A percentile compares a stretch with the other conserved stretches of the same genome.
Conservation (phyloP, 2,329 filamentous ascomycete species). For the Colletotrichum cereale region DNA sequence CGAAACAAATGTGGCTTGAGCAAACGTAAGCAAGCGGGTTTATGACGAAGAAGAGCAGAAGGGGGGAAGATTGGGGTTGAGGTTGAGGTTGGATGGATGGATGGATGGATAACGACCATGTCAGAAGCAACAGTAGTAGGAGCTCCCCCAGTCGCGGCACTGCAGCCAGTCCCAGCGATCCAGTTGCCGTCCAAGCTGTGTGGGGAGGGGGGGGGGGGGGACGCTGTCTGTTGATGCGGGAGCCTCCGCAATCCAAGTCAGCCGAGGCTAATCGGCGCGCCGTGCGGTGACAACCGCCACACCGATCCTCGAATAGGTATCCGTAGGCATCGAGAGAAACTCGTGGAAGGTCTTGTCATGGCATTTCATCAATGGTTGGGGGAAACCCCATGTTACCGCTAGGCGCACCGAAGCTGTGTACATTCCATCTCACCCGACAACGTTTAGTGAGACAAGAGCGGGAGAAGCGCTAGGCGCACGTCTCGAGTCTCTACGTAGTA, state of each 20-base stretch:
- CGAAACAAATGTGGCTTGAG: constrained; percentile 6
- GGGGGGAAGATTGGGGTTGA: constrained; percentile 10
- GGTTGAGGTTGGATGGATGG: constrained; percentile 8
- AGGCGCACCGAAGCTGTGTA: background rate
- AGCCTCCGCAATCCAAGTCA: constrained; percentile 27
- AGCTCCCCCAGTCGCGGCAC: constrained; percentile 28
- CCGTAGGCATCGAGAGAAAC: constrained; percentile 18
- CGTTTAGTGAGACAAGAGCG: background rate
- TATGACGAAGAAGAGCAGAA: background rate
- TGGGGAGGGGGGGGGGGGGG: constrained; percentile 2
- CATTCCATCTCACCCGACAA: background rate
- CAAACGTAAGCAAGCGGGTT: background rate
- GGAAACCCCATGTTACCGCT: too few species aligned
- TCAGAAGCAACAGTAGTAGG: constrained; percentile 24
- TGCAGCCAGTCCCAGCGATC: constrained; percentile 25
- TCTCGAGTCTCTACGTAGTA: background rate
- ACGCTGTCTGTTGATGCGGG: constrained; percentile 15
- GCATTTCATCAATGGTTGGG: too few species aligned
- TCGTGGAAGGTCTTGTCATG: constrained; percentile 17
- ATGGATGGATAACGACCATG: constrained; percentile 27
- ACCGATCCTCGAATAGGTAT: background rate
- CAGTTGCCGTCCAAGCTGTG: constrained; percentile 17
- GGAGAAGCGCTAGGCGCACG: background rate
- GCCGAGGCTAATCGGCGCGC: constrained; percentile 34
- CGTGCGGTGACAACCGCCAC: constrained; percentile 19